phyloP scores from a whole-genome alignment of 352 stramenopile species.

The Pythium aphanidermatum region DNA sequence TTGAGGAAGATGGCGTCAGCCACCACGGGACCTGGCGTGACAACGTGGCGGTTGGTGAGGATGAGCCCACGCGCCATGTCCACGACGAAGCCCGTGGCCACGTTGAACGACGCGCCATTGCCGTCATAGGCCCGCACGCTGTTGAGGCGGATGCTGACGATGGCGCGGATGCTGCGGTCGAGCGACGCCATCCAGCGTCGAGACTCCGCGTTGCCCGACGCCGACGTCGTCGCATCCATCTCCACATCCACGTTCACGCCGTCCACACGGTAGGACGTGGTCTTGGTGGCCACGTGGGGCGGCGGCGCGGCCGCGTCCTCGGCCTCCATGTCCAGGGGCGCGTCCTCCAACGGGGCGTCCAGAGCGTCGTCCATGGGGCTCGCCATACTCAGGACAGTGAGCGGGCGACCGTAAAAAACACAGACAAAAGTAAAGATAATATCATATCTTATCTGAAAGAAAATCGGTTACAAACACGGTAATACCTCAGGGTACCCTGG shows the following conservation, averaged over 20 bases:
- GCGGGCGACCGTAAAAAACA: too few relatives aligned
- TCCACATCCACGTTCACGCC: constrained; percentile 35
- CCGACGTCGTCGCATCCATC: constrained; percentile 16
- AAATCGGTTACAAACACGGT: too few relatives aligned
- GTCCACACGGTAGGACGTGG: constrained; percentile 23
- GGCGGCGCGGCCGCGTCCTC: not conserved
- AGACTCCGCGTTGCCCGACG: constrained; percentile 37
- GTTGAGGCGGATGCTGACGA: constrained; percentile 84
- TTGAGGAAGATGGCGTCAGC: constrained; percentile 92
- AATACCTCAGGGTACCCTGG: too few relatives aligned
- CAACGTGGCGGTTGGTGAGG: constrained; percentile 91
- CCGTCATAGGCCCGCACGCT: constrained; percentile 86
- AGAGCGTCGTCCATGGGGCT: constrained; percentile 21
- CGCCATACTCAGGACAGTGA: too few relatives aligned
- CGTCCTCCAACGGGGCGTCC: constrained; percentile 18
- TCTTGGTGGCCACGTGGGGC: constrained; percentile 4
- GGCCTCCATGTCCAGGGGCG: not conserved
- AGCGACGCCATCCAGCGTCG: constrained; percentile 68
- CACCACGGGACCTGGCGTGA: constrained; percentile 82
- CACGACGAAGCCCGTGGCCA: constrained; percentile 90
- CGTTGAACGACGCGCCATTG: constrained; percentile 78
- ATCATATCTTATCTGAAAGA: too few relatives aligned
- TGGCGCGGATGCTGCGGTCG: constrained; percentile 66
- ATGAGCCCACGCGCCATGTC: constrained; percentile 85
- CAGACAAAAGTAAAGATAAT: too few relatives aligned